Conservation (phyloP, 768 basidiomycete species). For the Pulveroboletus sp. region DNA sequence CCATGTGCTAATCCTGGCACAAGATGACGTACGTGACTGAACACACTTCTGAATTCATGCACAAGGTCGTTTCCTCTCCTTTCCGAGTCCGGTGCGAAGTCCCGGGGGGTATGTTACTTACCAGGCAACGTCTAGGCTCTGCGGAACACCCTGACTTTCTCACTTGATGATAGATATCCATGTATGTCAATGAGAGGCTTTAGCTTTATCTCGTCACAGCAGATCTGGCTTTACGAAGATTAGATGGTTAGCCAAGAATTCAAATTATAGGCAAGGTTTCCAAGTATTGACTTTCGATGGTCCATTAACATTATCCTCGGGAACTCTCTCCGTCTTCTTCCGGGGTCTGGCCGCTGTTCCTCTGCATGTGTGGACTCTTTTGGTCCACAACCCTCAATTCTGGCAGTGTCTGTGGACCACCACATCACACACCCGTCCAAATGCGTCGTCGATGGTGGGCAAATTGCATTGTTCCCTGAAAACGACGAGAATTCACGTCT, state of each 20-base stretch:
- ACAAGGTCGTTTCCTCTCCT: no score
- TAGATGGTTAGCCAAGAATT: not conserved
- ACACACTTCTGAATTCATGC: not conserved
- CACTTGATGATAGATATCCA: not conserved
- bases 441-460: not conserved
- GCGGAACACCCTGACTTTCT: not conserved
- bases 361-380: not conserved
- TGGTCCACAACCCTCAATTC: conserved; percentile 5
- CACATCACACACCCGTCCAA: not conserved
- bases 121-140: not conserved
- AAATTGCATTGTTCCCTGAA: conserved; percentile 10
- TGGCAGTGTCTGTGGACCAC: conserved; percentile 1
- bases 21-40: not conserved
- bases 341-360: not conserved
- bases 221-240: not conserved
- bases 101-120: not conserved
- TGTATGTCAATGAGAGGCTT: not conserved
- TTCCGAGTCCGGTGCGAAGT: no score
- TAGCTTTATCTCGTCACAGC: not conserved
- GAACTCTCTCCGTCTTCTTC: not conserved
- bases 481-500: not conserved
- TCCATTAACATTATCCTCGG: not conserved
- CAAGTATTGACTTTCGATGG: not conserved
- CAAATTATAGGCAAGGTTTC: not conserved
- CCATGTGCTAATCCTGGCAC: not conserved